Conservation (phyloP, 345 rosid species). For the Psidium guajava region DNA sequence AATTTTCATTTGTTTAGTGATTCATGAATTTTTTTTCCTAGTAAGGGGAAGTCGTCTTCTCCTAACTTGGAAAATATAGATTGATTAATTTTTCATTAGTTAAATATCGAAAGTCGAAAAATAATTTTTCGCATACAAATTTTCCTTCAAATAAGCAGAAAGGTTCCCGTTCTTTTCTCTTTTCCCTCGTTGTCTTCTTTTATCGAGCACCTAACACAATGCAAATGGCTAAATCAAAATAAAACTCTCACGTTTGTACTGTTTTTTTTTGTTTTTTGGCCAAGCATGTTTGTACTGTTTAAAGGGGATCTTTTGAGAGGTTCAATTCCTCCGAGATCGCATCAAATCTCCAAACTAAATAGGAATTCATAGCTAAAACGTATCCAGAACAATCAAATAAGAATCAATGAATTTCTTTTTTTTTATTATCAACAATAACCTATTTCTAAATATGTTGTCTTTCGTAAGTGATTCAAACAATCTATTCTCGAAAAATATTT, state of each 20-base stretch:
- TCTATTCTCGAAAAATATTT: not conserved
- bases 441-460: accelerated
- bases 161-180: not conserved
- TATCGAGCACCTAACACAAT: not conserved
- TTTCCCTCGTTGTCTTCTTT: not conserved
- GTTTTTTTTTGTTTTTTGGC: too few species aligned
- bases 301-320: not conserved
- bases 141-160: too few species aligned
- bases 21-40: not conserved
- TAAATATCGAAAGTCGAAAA: not conserved
- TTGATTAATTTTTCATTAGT: not conserved
- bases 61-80: not conserved
- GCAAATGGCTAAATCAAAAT: not conserved
- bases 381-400: not conserved
- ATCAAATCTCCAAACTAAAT: not conserved
- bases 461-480: not conserved
- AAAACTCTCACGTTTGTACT: not conserved
- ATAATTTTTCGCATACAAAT: not conserved
- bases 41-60: not conserved
- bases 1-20: not conserved
- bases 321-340: not conserved
- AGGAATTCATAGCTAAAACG: not conserved
- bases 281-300: not conserved
- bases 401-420: too few species aligned
- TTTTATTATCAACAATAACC: not conserved